Base-by-base conservation (phyloP, 768 basidiomycete genomes). In the Russula earlei region DNA sequence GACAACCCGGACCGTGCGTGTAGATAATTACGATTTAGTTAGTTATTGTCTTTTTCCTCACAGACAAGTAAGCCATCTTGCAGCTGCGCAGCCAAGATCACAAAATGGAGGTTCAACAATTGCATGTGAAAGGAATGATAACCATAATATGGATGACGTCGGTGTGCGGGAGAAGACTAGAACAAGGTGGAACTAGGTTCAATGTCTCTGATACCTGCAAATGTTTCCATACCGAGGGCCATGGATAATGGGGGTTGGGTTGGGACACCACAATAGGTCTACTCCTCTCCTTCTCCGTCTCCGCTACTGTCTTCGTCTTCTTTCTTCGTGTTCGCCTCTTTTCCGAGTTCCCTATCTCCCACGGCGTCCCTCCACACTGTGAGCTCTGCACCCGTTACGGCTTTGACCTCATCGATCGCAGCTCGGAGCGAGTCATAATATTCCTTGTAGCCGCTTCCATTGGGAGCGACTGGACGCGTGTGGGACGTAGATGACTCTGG, bases 301-400 rank as follows among this genome's bases (percentile, higher is more conserved):
- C 75, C 81, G 5, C 74, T 41, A n/a, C 36, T 78, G 0, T 74
- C 77, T 15, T 75, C 81, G 4, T 74, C 76, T 5, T 64, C 76
- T 9, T 72, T 75, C 14, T 65, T 69, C 53, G 69, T 73, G 59
- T 67, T 73, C 14, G 68, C 68, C 62, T 88, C 86, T 63, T 85
- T 87, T 15, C 64, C 74, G 62, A 77, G 66, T 66, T 90, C 87
- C 7, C 69, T 65, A 46, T 76, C 84, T 12, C 86, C 84, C 5
- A 88, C 81, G 6, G 77, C 76, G 68, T 90, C 86, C 63, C 83
- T 76, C 87, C 86, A 89, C 5, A 67, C 75, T 0, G 87, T 89
- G 67, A 90, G 66, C 60, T 87, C 83, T 42, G 80, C 74, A 10
- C 87, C 87, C 4, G 86, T 61, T 27, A 74, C 70, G 41, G 71